Conservation (phyloP, 176 grass and related monocot species). For the Lolium perenne region DNA sequence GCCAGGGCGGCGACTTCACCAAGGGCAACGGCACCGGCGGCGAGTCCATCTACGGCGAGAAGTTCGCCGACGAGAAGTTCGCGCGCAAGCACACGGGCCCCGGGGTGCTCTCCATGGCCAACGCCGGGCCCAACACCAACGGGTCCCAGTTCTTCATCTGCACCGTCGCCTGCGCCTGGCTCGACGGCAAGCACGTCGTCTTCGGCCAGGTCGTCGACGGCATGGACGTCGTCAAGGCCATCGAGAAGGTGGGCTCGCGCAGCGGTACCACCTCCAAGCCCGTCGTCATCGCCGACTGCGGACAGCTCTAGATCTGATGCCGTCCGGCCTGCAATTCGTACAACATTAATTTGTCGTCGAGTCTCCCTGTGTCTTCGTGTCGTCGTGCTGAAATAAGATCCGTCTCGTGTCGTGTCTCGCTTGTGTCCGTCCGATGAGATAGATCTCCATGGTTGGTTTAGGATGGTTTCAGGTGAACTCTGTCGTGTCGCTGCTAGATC, state of each 20-base stretch:
- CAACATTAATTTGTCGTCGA: neutral
- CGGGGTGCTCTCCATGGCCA: slow-evolving; percentile 80
- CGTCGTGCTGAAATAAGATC: slow-evolving; percentile 14
- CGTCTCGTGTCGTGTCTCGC: neutral
- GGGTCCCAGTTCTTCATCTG: slow-evolving; percentile 94
- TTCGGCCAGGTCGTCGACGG: slow-evolving; percentile 65
- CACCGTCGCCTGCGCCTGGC: slow-evolving; percentile 51
- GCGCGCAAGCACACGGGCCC: slow-evolving; percentile 45
- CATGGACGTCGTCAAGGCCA: slow-evolving; percentile 52
- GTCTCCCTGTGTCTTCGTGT: neutral
- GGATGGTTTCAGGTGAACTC: neutral
- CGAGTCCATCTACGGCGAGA: slow-evolving; percentile 83
- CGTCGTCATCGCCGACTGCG: slow-evolving; percentile 67
- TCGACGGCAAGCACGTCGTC: slow-evolving; percentile 81
- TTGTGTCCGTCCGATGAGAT: neutral
- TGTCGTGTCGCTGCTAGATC: neutral
- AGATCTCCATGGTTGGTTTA: neutral
- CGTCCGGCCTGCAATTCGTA: too few species aligned
- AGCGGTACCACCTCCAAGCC: slow-evolving; percentile 41
- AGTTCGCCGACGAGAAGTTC: slow-evolving; percentile 79
- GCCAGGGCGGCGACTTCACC: slow-evolving; percentile 90
- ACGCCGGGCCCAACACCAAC: slow-evolving; percentile 72
- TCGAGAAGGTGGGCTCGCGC: slow-evolving; percentile 54
- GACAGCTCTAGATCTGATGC: slow-evolving; percentile 55
- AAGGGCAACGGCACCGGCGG: slow-evolving; percentile 70